Evolutionary conservation across 2,329 filamentous ascomycete species (phyloP), one percentile per base, ranked within the genome.

Genomic region (Scolecobasidium constrictum): DNA sequence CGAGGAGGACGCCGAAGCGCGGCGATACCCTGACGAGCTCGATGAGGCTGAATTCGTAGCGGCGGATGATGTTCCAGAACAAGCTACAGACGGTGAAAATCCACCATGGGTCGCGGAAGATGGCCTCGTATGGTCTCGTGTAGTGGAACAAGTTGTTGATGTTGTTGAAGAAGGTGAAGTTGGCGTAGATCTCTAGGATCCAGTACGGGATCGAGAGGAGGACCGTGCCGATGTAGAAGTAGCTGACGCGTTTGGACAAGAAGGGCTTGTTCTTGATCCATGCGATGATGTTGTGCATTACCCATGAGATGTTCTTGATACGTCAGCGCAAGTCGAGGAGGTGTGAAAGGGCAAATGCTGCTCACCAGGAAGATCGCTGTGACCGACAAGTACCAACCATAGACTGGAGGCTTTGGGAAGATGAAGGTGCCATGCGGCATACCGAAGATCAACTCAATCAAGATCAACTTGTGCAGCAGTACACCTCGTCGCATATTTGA

Each of bases 221-320:
- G 34, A 81, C 66, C 0, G 72, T 78, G 35, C 63, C 61, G 40
- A 81, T 75, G 52, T 79, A 81, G 43, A 78, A 56, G 7, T 62
- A 52, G 37, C 69, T 76, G 21, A 68, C 66, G 5, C 62, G 58
- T 21, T 58, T 64, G 3, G 64, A 64, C 5, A 80, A 60, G 50
- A 80, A 79, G 0, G 77, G 77, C 42, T 68, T 71, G 48, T 73
- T 77, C 57, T 81, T 81, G 57, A 82, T 71, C 78, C 77, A 82
- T 1, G 77, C 69, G 46, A 82, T 75, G 46, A 81, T 66, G 48
- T 81, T 82, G 56, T 82, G 78, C 6, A 82, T 58, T 11, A 65
- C 69, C 73, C 76, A 81, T 3, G 74, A 78, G n/a, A 69, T 60
- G 48, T 78, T 78, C 18, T n/a, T n/a, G n/a, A n/a, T n/a, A n/a